Base-by-base conservation (phyloP, 1,284 basidiomycete species). In the Ustilago trichophora region DNA sequence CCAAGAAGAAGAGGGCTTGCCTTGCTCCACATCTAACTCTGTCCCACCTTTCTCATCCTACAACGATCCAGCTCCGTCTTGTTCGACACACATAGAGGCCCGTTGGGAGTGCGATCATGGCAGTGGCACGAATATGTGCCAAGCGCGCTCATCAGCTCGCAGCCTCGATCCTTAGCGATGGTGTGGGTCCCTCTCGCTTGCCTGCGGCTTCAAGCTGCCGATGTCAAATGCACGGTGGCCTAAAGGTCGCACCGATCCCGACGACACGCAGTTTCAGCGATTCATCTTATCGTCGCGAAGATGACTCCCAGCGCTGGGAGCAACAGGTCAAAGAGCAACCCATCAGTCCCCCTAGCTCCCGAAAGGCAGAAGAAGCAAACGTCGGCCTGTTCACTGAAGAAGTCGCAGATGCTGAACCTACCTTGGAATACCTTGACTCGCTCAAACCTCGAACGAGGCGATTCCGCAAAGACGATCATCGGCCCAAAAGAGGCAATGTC, bases 341-440 rank as follows among this genome's bases (percentile, higher is more conserved):
- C 13, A 26, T 13, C 22, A 44, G 12, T 29, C 21, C 18, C 5
- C 12, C 13, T 18, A 41, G 9, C 8, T 6, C 22, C n/a, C 22
- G 29, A 15, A 44, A 16, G 7, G 22, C 21, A 7, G 22, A 21
- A 4, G 41, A 40, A n/a, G n/a, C n/a, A n/a, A 55, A 26, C 25
- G 16, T 43, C 21, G 33, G 41, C 10, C 41, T 62, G 4, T 19
- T 70, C 9, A 32, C 45, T 0, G 66, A 54, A 6, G 66, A 70
- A 18, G 60, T 54, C 12, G 33, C 48, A 0, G 50, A 66, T 15
- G 67, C 56, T 2, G 57, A 49, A 18, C 67, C 62, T 3, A 71
- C 67, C 0, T 41, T 71, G 3, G 62, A 65, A 16, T 58, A 71
- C 35, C 62, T 71, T 33, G 67, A 71, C 40, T 62, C 67, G 29